Base-by-base conservation (phyloP, 1,284 basidiomycete genomes). In the Xerocomus amazonicus region DNA sequence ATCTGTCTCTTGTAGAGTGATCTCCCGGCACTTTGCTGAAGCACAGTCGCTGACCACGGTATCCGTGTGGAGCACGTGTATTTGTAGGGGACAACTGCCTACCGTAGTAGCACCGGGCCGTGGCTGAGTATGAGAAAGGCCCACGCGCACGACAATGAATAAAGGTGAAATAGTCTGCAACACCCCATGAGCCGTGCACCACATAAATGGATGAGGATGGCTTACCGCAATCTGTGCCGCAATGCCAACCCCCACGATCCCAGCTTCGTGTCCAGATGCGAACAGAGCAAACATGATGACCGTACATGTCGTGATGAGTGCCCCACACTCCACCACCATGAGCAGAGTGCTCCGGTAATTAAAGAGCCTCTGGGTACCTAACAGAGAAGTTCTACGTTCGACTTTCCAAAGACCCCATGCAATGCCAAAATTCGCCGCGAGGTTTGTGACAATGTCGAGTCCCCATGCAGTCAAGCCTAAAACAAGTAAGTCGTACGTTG, bases 241-340 rank as follows among this genome's bases (percentile, higher is more conserved):
- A 12, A 61, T 45, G 9, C 57, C 19, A 23, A 23, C 19, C 19
- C 19, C 19, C 19, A 23, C 19, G 19, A 23, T 23, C 19, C 19
- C 55, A 5, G 56, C 45, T 4, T 51, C 40, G 29, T 58, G 49
- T 17, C 48, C 55, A 36, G 55, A 47, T 27, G 49, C 40, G 16
- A 43, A 61, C 3, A 61, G 40, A 14, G 26, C 31, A 31, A 59
- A 59, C 59, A 59, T 54, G 33, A 59, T 34, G n/a, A 48, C n/a
- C 16, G 59, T 58, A 29, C 51, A 55, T 5, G 41, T 43, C 4
- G 60, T 59, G 46, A 59, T 59, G 28, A 62, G 49, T 3, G 51
- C 58, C 5, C 59, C 59, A 4, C 55, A 60, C 37, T 59, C 58
- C 26, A 59, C 38, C 27, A 62, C 36, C 12, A 59, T 40, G n/a